Evolutionary conservation across 106 monocot species (phyloP).

Genomic region (Acorus gramineus): DNA sequence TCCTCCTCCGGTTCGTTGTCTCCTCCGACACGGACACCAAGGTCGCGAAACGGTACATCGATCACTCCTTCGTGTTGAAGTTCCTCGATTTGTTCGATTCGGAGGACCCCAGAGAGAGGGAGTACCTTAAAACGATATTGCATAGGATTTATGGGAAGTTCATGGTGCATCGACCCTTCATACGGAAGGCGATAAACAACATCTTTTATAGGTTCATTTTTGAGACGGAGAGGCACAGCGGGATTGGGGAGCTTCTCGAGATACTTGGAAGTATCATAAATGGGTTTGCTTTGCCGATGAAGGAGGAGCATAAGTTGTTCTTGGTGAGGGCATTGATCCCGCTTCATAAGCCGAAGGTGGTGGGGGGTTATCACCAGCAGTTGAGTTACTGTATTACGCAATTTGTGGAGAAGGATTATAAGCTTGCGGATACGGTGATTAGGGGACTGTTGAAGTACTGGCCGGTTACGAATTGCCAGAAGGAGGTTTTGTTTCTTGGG

Average conservation of each 20-base stretch:
- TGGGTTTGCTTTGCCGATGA: conserved; percentile 18
- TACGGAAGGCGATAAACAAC: conserved; percentile 16
- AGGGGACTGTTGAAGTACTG: conserved; percentile 19
- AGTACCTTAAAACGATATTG: conserved; percentile 19
- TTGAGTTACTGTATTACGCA: conserved; percentile 10
- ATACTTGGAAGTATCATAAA: conserved; percentile 15
- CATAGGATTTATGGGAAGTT: conserved; percentile 18
- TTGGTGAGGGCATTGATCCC: conserved; percentile 8
- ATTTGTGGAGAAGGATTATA: conserved; percentile 20
- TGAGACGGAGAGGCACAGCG: conserved; percentile 17
- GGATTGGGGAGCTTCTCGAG: conserved; percentile 13
- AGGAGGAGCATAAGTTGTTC: conserved; percentile 21
- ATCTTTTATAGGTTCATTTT: conserved; percentile 21
- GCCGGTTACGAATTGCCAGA: conserved; percentile 13
- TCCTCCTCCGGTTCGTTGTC: conserved; percentile 13
- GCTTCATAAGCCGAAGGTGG: conserved; percentile 14
- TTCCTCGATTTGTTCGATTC: conserved; percentile 14
- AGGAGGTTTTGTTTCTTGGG: conserved; percentile 15
- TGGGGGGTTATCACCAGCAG: conserved; percentile 10
- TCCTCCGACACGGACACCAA: conserved; percentile 21
- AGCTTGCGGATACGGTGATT: conserved; percentile 13
- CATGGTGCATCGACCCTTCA: conserved; percentile 22
- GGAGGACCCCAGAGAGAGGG: conserved; percentile 13
- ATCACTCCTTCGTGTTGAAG: conserved; percentile 13
- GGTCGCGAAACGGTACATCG: conserved; percentile 19